A percentile compares a stretch with the other conserved stretches of the same genome.
These are phyloP conservation scores for Byssoonygena ceratinophila DNA, from an alignment of 2,329 filamentous ascomycete species.

Conservation along the genomic window DNA sequence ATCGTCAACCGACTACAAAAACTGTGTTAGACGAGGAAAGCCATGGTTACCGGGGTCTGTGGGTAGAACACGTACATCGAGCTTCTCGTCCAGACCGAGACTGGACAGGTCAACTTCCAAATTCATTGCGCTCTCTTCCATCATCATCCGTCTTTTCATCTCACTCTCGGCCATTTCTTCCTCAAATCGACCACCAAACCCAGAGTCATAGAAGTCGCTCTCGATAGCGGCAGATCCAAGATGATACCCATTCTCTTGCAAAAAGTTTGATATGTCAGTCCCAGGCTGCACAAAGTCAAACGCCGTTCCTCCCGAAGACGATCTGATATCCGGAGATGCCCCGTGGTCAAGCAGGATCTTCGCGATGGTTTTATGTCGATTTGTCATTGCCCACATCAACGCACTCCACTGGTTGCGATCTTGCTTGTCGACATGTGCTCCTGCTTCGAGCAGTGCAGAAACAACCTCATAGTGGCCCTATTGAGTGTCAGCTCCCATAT, in stretches of 20 bases:
- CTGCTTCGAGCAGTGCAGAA: constrained; percentile 68
- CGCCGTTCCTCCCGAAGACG: constrained; percentile 82
- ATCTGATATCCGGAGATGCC: constrained; percentile 91
- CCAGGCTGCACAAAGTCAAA: constrained; percentile 93
- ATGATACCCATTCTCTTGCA: constrained; percentile 86
- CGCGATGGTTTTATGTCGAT: constrained; percentile 89
- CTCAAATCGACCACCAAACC: constrained; percentile 89
- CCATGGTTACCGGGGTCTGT: constrained; percentile 1
- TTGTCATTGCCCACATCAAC: constrained; percentile 99
- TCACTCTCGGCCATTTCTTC: constrained; percentile 96
- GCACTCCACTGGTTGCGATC: constrained; percentile 96
- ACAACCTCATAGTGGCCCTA: constrained; percentile 86
- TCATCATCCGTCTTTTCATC: constrained; percentile 82
- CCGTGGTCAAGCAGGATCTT: constrained; percentile 86
- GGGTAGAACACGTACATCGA: constrained; percentile 53
- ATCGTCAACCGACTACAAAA: constrained; percentile 35
- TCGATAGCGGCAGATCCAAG: constrained; percentile 36
- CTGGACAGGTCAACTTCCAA: constrained; percentile 94
- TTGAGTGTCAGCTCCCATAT: constrained; percentile 3
- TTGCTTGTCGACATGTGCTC: constrained; percentile 81
- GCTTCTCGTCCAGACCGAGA: constrained; percentile 87
- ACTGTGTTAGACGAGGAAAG: constrained; percentile 3
- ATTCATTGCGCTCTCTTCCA: constrained; percentile 97
- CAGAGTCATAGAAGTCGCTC: constrained; percentile 89
- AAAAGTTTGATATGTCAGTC: constrained; percentile 91